phyloP scores from a whole-genome alignment of 2,329 filamentous ascomycete species.

The Xenoacremonium recifei region DNA sequence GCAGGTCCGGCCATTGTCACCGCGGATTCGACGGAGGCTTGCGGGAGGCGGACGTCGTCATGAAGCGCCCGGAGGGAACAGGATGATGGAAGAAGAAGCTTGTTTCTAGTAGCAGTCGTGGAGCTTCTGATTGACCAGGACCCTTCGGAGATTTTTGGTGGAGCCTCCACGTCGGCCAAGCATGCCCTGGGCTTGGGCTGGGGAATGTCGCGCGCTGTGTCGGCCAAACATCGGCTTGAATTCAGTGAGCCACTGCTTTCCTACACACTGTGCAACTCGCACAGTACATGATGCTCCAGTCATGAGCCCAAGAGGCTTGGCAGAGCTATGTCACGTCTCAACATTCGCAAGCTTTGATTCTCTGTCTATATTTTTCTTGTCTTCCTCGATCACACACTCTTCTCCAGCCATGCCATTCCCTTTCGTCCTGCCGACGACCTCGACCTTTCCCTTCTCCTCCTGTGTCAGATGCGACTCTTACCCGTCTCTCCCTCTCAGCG shows the following conservation, averaged over 20 bases:
- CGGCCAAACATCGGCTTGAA: conserved; percentile 17
- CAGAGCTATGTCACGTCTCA: conserved; percentile 7
- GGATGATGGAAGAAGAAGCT: conserved; percentile 10
- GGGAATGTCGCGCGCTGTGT: too few species aligned
- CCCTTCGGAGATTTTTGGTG: conserved; percentile 20
- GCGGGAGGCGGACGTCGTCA: conserved; percentile 16
- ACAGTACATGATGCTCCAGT: conserved; percentile 17
- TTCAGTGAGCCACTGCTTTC: conserved; percentile 12
- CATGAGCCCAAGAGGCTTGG: conserved; percentile 18
- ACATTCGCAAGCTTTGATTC: background rate
- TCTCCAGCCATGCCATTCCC: conserved; percentile 73
- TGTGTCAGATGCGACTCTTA: conserved; percentile 79
- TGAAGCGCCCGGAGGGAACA: too few species aligned
- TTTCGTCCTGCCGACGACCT: conserved; percentile 86
- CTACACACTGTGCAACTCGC: rapidly evolving
- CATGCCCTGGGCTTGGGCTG: too few species aligned
- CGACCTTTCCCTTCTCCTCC: conserved; percentile 76
- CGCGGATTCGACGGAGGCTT: conserved; percentile 11
- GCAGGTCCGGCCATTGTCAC: conserved; percentile 52
- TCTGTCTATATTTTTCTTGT: background rate
- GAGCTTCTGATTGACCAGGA: conserved; percentile 14
- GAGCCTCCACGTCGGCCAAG: conserved; percentile 9
- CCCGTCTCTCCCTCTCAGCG: conserved; percentile 79
- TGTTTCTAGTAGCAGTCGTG: conserved; percentile 8
- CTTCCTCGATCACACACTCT: background rate